A percentile compares a stretch with the other conserved stretches of the same genome.
Evolutionary conservation across 495 filamentous ascomycete species (phyloP).

Genomic region (Aspergillus conjunctus): DNA sequence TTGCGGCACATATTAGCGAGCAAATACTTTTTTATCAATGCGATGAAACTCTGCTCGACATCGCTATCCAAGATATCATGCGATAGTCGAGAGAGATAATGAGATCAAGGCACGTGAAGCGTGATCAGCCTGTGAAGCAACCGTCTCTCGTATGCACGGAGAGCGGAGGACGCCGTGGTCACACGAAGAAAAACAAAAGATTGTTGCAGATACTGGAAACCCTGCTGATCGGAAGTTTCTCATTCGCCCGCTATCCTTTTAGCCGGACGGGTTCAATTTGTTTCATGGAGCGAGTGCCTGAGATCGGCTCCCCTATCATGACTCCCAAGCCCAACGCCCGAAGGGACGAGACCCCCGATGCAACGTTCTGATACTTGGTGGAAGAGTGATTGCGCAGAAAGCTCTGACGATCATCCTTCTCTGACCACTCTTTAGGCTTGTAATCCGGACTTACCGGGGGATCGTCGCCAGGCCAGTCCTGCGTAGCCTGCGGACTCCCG

Average conservation of each 20-base stretch:
- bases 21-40: not conserved
- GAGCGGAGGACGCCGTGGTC: constrained; percentile 5
- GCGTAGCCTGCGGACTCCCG: constrained; percentile 8
- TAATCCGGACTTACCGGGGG: constrained; percentile 21
- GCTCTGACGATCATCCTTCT: constrained; percentile 13
- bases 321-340: not conserved
- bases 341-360: constrained; percentile 11
- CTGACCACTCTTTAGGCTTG: constrained; percentile 11
- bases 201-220: not conserved
- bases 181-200: not conserved
- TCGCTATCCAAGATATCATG: not conserved
- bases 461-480: constrained; percentile 7
- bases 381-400: not conserved
- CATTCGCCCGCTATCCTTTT: constrained; percentile 10
- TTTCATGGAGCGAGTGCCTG: constrained; percentile 4
- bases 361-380: constrained; percentile 22
- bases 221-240: not conserved
- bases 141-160: not conserved
- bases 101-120: not conserved
- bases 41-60: not conserved
- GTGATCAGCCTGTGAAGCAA: not conserved
- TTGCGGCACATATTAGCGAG: not conserved
- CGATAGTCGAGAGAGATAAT: not conserved
- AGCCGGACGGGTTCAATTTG: constrained; percentile 11
- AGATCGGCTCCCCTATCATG: constrained; percentile 18